Base-by-base conservation (phyloP, 139 green algal species). In the Chlamydomonas sphaeroides region DNA sequence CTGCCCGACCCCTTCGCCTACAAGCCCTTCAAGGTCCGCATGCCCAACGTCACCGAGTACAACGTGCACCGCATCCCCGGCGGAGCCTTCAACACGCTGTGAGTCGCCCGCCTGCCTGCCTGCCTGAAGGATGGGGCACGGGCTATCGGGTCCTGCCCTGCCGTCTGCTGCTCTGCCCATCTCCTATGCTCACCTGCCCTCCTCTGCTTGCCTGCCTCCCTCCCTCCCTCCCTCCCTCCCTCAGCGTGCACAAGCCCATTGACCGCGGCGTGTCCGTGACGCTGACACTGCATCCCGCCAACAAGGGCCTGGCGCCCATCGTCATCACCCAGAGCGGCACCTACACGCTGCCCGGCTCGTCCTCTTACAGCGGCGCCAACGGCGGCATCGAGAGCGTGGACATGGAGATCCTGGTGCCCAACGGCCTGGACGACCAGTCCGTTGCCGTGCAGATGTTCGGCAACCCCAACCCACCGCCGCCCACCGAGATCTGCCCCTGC, bases 381-480 rank as follows among this genome's bases (percentile, higher is more conserved):
- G 62, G 45, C 30, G 65, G 77, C 36, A 68, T 84, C 77, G 41
- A 66, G 1, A 66, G 45, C 5, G 48, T 84, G 25, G 65, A 84
- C 61, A 28, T 84, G 63, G 65, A 76, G 63, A 84, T 84, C 48
- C 18, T 67, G 39, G 77, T 84, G 23, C 77, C 77, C 25, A 17
- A 56, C 26, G 77, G 77, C 35, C 26, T 84, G 77, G 77, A 84
- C 49, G 77, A 84, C 35, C 77, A 84, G 65, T 84, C 77, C 1
- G 75, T 84, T 14, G 75, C 77, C 15, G 77, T 84, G 35, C 77
- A 84, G 77, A 84, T 84, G 77, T 84, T 84, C 35, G 77, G 77
- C 28, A 39, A 38, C 42, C 77, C 77, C 77, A 84, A 84, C 77
- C 77, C 77, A 33, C 77, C 77, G 49, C 65, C 77, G 48, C 65